Percentiles rank a stretch among this genome's conserved stretches.
phyloP scores from a whole-genome alignment of 1,284 basidiomycete species.

The Meira miltonrushii region DNA sequence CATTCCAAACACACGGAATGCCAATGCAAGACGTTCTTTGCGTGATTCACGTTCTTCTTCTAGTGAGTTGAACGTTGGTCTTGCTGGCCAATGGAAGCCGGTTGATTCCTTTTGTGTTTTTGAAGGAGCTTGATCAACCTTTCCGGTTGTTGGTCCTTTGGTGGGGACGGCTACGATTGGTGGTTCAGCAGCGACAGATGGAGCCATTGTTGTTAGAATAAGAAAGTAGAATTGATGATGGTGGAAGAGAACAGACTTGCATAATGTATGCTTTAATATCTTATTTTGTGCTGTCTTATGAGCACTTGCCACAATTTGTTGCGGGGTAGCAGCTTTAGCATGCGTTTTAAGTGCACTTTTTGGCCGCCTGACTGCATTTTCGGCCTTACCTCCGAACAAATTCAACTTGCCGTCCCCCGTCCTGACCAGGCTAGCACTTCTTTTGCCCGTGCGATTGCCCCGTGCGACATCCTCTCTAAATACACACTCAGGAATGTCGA shows the following conservation, averaged over 20 bases:
- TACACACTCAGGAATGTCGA: too few relatives aligned
- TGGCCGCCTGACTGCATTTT: too few relatives aligned
- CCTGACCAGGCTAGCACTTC: too few relatives aligned
- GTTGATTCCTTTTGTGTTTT: conserved; percentile 6
- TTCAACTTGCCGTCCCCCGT: too few relatives aligned
- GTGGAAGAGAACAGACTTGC: not conserved
- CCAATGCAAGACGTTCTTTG: conserved; percentile 60
- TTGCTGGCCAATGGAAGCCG: not conserved
- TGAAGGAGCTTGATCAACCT: not conserved
- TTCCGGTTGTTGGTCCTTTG: not conserved
- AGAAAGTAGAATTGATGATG: not conserved
- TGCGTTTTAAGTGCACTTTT: too few relatives aligned
- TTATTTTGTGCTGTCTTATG: too few relatives aligned
- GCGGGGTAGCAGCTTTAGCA: too few relatives aligned
- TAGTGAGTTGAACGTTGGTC: conserved; percentile 53
- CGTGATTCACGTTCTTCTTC: conserved; percentile 57
- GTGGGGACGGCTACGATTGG: not conserved
- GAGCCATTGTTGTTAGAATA: not conserved
- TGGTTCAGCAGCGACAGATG: not conserved
- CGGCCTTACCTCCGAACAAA: too few relatives aligned
- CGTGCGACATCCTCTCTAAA: too few relatives aligned
- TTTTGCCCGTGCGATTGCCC: too few relatives aligned
- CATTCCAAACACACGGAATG: conserved; percentile 59
- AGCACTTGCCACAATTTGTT: too few relatives aligned
- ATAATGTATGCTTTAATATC: not conserved